phyloP scores from a whole-genome alignment of 2,329 filamentous ascomycete genomes.

The Chaetomium sp. region DNA sequence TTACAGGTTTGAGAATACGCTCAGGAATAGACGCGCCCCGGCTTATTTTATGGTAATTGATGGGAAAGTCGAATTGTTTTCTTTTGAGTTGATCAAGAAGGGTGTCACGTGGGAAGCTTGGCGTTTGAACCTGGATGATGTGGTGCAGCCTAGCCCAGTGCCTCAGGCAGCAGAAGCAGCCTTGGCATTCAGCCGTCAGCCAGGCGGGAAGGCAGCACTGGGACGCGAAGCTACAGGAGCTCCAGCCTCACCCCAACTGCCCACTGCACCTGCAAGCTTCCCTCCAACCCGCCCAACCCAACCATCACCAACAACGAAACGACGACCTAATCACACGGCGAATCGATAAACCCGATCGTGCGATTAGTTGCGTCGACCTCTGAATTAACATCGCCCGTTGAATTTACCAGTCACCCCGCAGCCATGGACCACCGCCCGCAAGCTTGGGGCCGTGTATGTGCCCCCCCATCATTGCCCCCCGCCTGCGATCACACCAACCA shows the following conservation, averaged over 20 bases:
- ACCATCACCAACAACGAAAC: constrained; percentile 8
- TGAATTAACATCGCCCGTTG: not conserved
- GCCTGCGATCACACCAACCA: not conserved
- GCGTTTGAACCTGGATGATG: not conserved
- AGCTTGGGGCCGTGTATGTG: constrained; percentile 70
- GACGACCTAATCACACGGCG: not conserved
- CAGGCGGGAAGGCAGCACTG: constrained; percentile 37
- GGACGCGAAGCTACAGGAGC: constrained; percentile 40
- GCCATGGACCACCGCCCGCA: constrained; percentile 72
- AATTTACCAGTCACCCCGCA: constrained; percentile 15
- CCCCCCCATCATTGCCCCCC: constrained; percentile 4
- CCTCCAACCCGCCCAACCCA: constrained; percentile 23
- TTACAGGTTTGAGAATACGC: not conserved
- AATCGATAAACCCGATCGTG: not conserved
- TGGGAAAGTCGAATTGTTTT: not conserved
- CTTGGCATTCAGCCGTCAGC: constrained; percentile 21
- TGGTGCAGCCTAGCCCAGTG: not conserved
- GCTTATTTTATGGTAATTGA: not conserved
- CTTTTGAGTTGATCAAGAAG: constrained; percentile 28
- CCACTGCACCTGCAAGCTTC: constrained; percentile 23
- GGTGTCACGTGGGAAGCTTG: constrained; percentile 34
- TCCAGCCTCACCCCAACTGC: constrained; percentile 34
- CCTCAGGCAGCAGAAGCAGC: constrained; percentile 27
- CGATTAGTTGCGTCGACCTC: not conserved
- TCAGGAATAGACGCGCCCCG: not conserved